Conservation (phyloP, 2,329 filamentous ascomycete genomes). For the Aureobasidium sp. region DNA sequence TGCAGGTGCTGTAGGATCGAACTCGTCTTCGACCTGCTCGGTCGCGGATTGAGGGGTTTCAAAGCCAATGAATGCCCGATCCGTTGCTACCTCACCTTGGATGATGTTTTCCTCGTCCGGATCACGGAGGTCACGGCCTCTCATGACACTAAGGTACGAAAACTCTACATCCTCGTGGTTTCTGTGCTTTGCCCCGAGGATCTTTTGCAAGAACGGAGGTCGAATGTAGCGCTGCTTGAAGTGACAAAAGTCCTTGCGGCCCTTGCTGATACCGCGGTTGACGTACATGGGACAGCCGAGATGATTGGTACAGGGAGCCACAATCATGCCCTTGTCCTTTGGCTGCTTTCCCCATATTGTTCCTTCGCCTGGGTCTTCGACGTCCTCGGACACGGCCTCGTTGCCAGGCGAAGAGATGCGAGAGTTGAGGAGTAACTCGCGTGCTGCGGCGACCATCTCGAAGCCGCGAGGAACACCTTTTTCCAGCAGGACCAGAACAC, state of each 20-base stretch:
- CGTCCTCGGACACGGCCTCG: conserved; percentile 28
- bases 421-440: conserved; percentile 68
- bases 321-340: conserved; percentile 57
- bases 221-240: conserved; percentile 86
- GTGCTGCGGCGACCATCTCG: conserved; percentile 79
- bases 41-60: conserved; percentile 38
- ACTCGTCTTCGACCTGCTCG: not conserved
- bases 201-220: conserved; percentile 70
- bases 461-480: conserved; percentile 90
- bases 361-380: conserved; percentile 18
- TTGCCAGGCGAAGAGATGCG: conserved; percentile 61
- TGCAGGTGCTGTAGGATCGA: conserved; percentile 18
- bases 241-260: conserved; percentile 83
- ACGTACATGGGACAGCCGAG: conserved; percentile 79
- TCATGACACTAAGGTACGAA: conserved; percentile 79
- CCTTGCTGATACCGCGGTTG: conserved; percentile 57
- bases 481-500: conserved; percentile 79
- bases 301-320: conserved; percentile 77
- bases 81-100: conserved; percentile 53
- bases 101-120: conserved; percentile 26
- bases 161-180: conserved; percentile 91
- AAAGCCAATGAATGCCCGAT: conserved; percentile 66
- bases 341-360: conserved; percentile 20
- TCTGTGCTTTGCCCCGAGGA: conserved; percentile 60
- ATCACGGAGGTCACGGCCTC: conserved; percentile 57